phyloP scores from a whole-genome alignment of 257 asterid genomes.

The Capsicum pubescens region DNA sequence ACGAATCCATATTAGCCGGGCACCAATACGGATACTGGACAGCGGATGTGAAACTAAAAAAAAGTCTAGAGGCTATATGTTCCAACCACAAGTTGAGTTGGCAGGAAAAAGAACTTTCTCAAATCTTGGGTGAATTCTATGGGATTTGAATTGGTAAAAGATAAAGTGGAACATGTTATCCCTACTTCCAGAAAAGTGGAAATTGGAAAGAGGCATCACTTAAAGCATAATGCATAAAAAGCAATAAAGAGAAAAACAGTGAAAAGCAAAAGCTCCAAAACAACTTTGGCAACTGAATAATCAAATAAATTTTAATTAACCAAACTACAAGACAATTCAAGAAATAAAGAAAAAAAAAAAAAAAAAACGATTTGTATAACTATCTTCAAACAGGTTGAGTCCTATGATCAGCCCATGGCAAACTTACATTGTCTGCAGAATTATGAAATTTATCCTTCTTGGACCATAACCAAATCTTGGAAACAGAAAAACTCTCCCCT shows the following conservation, averaged over 20 bases:
- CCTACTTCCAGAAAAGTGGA: constrained; percentile 46
- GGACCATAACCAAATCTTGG: constrained; percentile 98
- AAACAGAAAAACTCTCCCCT: constrained; percentile 97
- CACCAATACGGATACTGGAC: no score
- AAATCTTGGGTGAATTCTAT: constrained; percentile 28
- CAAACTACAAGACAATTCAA: constrained; percentile 20
- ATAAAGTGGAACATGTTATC: constrained; percentile 37
- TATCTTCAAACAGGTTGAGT: constrained; percentile 30
- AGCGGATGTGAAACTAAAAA: no score
- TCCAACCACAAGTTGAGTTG: background rate
- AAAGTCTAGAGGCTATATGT: background rate
- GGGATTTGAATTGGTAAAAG: constrained; percentile 42
- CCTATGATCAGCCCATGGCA: constrained; percentile 46
- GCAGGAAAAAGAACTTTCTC: constrained; percentile 30
- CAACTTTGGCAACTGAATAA: constrained; percentile 32
- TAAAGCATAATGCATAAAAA: constrained; percentile 44
- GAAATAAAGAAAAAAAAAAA: background rate
- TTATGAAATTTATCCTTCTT: constrained; percentile 69
- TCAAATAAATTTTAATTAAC: constrained; percentile 22
- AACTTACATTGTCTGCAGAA: constrained; percentile 47
- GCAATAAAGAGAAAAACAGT: constrained; percentile 39
- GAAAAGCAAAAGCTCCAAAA: constrained; percentile 38
- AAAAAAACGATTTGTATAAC: constrained; percentile 13
- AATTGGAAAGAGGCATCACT: constrained; percentile 51
- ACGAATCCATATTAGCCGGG: no score